Conservation (phyloP, 371 early-diverging fungal genomes). For the Umbelopsis sp. region DNA sequence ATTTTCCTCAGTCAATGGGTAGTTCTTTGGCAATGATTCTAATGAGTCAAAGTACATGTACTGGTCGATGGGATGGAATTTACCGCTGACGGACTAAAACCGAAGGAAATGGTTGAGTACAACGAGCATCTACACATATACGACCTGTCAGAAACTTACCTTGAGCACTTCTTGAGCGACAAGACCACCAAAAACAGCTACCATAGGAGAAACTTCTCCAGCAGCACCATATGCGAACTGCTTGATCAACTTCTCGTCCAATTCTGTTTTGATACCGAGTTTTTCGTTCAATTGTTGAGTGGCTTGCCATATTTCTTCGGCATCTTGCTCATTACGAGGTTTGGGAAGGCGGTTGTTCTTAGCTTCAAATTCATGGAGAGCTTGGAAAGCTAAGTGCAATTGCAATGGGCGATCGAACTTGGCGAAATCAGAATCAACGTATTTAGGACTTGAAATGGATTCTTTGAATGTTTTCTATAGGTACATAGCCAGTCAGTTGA, state of each 20-base stretch:
- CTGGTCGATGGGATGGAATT: conserved; percentile 97
- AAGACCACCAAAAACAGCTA: conserved; percentile 97
- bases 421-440: conserved; percentile 91
- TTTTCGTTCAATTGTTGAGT: conserved; percentile 56
- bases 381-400: conserved; percentile 93
- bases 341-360: conserved; percentile 59
- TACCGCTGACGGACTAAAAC: conserved; percentile 78
- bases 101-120: too few species aligned
- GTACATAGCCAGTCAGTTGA: not conserved
- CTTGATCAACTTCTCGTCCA: conserved; percentile 87
- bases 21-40: conserved; percentile 85
- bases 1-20: conserved; percentile 67
- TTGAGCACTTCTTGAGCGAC: conserved; percentile 99
- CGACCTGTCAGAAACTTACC: conserved; percentile 42
- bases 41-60: conserved; percentile 98
- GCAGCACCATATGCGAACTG: conserved; percentile 86
- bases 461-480: conserved; percentile 72
- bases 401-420: conserved; percentile 96
- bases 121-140: too few species aligned
- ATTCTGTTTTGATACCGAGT: conserved; percentile 67
- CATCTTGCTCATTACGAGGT: conserved; percentile 70
- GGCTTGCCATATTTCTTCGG: conserved; percentile 60
- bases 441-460: conserved; percentile 84
- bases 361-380: conserved; percentile 76
- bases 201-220: conserved; percentile 97